Evolutionary conservation across 768 basidiomycete species (phyloP), one percentile per base, ranked within the genome.

Genomic region (Infundibulicybe gibba): DNA sequence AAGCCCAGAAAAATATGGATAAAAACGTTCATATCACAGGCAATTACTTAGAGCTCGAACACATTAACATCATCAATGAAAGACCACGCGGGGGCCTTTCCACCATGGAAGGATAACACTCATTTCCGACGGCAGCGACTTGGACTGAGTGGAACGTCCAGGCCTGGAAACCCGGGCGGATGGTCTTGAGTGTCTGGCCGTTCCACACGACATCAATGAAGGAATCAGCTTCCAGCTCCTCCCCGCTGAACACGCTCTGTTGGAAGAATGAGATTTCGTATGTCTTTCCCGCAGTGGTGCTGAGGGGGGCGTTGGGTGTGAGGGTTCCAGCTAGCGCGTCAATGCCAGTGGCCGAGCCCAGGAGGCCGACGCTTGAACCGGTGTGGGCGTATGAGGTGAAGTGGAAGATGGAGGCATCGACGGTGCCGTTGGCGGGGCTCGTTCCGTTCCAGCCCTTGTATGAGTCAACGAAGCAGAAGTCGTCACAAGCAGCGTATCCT

Each of bases 161-260:
- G n/a, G 56, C 47, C 37, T 56, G 52, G 53, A 65, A 74, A 2
- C 73, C 74, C 1, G 70, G 61, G 6, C 30, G 57, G 6, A 70
- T 63, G 0, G 61, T 68, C 32, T 53, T 51, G 1, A 71, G 64
- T 14, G 56, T 52, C 10, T 55, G 19, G 3, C 65, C 70, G 48
- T 78, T 76, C 76, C 76, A 78, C 11, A 67, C 17, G 6, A 78
- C 56, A 20, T 73, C 63, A 0, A 75, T 62, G 17, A 65, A 64
- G 13, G 72, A 69, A 16, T 52, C 20, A 2, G 51, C 61, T 51
- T 75, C 71, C 0, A 60, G 55, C 11, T 46, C 47, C 6, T 52
- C 44, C 0, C 69, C 69, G 5, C 64, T 61, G 60, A 71, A 75
- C 4, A 66, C 54, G 45, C 68, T 70, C 34, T 60, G 58, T 35